A percentile compares a stretch with the other conserved stretches of the same genome.
Evolutionary conservation across 192 early-diverging fungal genomes (phyloP).

Genomic region (Backusella mclennaniae): DNA sequence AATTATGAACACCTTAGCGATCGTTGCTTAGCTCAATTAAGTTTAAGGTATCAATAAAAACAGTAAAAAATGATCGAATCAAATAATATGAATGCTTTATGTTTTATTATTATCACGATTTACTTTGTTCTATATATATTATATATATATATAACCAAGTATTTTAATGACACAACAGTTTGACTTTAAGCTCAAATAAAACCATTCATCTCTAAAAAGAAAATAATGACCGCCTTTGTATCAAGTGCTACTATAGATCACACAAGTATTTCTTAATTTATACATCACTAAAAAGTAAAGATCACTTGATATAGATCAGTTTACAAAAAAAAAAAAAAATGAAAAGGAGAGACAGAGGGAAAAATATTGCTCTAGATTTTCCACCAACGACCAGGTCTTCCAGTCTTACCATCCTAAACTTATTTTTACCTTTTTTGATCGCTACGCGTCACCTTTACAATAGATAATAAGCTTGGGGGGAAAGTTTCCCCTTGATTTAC

Average conservation of each 20-base stretch:
- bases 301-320: background rate
- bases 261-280: background rate
- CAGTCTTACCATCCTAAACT: background rate
- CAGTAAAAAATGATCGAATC: background rate
- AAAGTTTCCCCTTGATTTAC: background rate
- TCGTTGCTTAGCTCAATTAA: background rate
- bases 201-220: background rate
- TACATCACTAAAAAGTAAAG: background rate
- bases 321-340: background rate
- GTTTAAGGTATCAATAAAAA: background rate
- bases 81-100: background rate
- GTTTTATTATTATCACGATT: background rate
- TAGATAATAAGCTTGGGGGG: background rate
- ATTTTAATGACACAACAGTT: background rate
- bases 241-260: background rate
- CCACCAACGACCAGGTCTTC: background rate
- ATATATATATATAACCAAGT: background rate
- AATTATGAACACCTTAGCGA: background rate
- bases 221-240: background rate
- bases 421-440: slow-evolving; percentile 3
- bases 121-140: background rate
- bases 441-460: background rate
- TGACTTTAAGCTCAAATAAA: background rate
- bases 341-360: background rate
- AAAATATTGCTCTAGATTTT: background rate